Base-by-base conservation (phyloP, 306 rosid species). In the Vicia faba region DNA sequence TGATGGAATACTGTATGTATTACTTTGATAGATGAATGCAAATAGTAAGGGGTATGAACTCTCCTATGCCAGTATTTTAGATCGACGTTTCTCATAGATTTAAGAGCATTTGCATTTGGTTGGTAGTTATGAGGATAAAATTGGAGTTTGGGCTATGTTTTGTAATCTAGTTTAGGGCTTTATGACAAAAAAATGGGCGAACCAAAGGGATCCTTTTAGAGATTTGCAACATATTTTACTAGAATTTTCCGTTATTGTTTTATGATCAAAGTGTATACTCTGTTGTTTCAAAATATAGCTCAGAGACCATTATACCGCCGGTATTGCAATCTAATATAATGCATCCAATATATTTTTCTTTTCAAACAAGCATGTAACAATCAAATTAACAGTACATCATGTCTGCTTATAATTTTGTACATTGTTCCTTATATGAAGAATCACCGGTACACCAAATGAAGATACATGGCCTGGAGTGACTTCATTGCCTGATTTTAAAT, bases 401-500 rank as follows among this genome's bases (percentile, higher is more conserved):
- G 51, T 48, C 39, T 71, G 62, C 70, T 40, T 76, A 61, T 64
- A 29, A 61, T 60, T 65, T 66, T 23, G 63, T 43, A 61, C 46
- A 4, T 69, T 15, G 46, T 70, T 75, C 59, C 69, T 77, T 78
- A 39, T 69, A 65, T 88, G 86, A 85, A 92, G 98, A 82, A 82
- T 89, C 82, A 7, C 79, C 88, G 98, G 98, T 72, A 92, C 98
- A 5, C 98, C 98, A 61, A 92, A 77, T 44, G 98, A 92, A 58
- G 93, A 89, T 73, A 84, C 84, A n/a, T 92, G 98, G 98, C 98
- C 96, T 61, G 96, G 96, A 74, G 98, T 92, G 75, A 89, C 82
- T 70, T 87, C 96, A 51, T 76, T 92, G 91, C 98, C 98, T 75
- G 98, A 92, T 86, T 92, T 84, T 67, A 92, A 87, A 77, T 82